Evolutionary conservation across 1,284 basidiomycete species (phyloP), one percentile per base, ranked within the genome.

Genomic region (Cryptococcus sp.): DNA sequence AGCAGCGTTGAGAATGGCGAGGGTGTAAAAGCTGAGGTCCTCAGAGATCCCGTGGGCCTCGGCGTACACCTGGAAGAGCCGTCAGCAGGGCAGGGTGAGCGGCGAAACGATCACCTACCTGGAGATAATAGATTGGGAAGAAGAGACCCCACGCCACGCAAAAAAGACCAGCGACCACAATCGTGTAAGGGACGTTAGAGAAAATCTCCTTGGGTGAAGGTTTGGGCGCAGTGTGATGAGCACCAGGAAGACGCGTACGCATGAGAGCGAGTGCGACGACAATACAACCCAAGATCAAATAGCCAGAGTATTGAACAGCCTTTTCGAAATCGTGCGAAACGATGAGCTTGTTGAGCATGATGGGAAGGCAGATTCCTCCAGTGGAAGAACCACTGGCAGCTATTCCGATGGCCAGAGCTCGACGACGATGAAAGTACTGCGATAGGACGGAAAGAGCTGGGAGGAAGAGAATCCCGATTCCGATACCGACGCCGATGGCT

Each of bases 371-470:
- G 46, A 69, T 68, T n/a, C 84, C 84, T 2, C 74, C 74, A 7
- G 66, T 51, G 0, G 68, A 69, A 0, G 64, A 66, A 5, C 74
- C 74, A 3, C 65, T 62, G 8, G 68, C 64, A 7, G 59, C 65
- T 23, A 74, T 59, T 6, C 70, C 68, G 20, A 68, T 70, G 1
- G 72, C 74, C 0, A 74, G 49, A 1, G 66, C 62, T 4, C 73
- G 55, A 11, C 61, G 46, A 23, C 54, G 51, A 11, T 63, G 47
- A 46, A 71, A 85, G 81, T 83, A 85, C 59, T 85, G 84, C 1
- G 81, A 79, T 3, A 84, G 68, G 46, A 83, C 76, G 0, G 81
- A 79, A 1, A 79, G 70, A 0, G 80, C 79, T 3, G 83, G 82
- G 22, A 80, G 80, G 62, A 81, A 84, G 19, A 83, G 75, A 3